Base-by-base conservation (phyloP, 2,329 filamentous ascomycete species). In the Plenodomus biglobosus region DNA sequence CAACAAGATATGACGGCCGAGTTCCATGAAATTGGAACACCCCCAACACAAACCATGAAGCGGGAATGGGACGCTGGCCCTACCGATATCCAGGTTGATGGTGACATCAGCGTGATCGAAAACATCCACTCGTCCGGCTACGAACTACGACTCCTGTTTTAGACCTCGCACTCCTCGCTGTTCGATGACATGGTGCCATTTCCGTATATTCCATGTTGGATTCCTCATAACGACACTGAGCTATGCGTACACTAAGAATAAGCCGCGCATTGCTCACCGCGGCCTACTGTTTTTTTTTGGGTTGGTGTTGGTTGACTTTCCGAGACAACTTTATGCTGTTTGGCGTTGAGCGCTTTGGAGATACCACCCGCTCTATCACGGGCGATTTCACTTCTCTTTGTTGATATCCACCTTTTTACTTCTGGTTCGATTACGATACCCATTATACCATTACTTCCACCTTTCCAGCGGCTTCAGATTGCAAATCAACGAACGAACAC, bases 1-100 rank as follows among this genome's bases (percentile, higher is more conserved):
- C 92, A 91, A 24, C 90, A 97, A 71, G 92, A 96, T 65, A 94
- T 97, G 87, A 76, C 80, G 32, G 81, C 82, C 36, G 84, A 87
- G 60, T 82, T 86, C 49, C 80, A 88, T 48, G 86, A 94, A 59
- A 78, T 88, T 38, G 60, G 56, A 56, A 75, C 47, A n/a, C 60
- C 66, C 21, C 68, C 75, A 41, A 69, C 76, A 42, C 71, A 61
- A 49, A 72, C 62, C 37, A 73, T 72, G 66, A 82, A 76, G 67
- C 78, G 74, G 62, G 80, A 79, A 65, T 84, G 75, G 80, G 75
- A 75, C 67, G 75, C 73, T 58, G 75, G 76, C 20, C 63, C 71
- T 24, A 73, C 73, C 27, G 74, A 78, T 52, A 70, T 78, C 20
- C 73, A 78, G 50, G 75, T 75, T 47, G 76, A 80, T 56, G 76